Base-by-base conservation (phyloP, 441 rosid species). In the Gossypium schwendimanii region DNA sequence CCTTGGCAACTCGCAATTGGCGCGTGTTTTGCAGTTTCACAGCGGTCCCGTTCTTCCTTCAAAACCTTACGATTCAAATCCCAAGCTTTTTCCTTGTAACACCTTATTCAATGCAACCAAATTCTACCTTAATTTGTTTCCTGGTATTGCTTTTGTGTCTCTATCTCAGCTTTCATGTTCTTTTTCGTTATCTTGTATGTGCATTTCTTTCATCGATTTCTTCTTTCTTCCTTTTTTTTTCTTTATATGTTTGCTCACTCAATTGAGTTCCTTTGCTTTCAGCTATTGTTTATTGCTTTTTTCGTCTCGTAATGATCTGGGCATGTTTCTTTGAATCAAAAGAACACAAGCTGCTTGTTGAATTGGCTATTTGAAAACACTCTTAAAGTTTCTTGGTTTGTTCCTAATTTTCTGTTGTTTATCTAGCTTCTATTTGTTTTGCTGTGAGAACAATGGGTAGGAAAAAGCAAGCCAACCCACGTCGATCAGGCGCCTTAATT, bases 401-500 rank as follows among this genome's bases (percentile, higher is more conserved):
- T 66, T 57, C 71, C 76, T 49, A 6, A 72, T 55, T 63, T 72
- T 18, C 33, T 55, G 17, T n/a, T 58, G 6, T 69, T 63, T 24
- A 59, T 77, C 69, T 12, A 44, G 74, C 63, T 58, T 66, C 33
- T 72, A 20, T 73, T 74, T 72, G 77, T 63, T 62, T 78, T 55
- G 61, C 71, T 85, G 90, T 73, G 75, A 31, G 72, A 69, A 53
- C 28, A 69, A 94, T 94, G 99, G 98, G 99, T 49, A 83, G 94
- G 82, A 92, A 87, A 86, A 94, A 94, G 84, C 97, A 92, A 78
- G 72, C 89, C 62, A 87, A 83, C 54, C 97, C 99, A 0, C 91
- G 79, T 60, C 87, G 96, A 68, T 92, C 99, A 0, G 87, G 84
- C 59, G 89, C 83, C 17, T 33, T 83, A 77, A 7, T 78, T 33